Conservation (phyloP, 306 rosid genomes). For the Quillaja saponaria region DNA sequence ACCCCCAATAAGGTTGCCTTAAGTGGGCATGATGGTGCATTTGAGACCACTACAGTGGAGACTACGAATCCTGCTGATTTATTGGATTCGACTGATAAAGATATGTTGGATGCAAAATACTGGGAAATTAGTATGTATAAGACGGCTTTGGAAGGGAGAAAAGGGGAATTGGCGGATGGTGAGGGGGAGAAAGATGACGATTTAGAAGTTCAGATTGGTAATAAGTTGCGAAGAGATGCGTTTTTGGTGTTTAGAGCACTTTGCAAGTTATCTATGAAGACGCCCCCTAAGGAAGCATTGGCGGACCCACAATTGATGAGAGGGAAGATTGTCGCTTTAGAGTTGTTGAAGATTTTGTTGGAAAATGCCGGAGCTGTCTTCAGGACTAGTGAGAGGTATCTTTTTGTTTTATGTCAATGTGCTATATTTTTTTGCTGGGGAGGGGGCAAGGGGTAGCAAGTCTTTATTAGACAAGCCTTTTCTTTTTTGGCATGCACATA, state of each 20-base stretch:
- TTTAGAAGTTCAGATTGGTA: conserved; percentile 98
- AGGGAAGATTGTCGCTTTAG: conserved; percentile 97
- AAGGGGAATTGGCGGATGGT: conserved; percentile 90
- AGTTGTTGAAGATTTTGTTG: conserved; percentile 88
- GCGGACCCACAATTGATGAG: conserved; percentile 87
- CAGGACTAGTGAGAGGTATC: conserved; percentile 95
- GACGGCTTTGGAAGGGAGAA: conserved; percentile 96
- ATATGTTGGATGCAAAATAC: conserved; percentile 98
- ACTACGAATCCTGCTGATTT: conserved; percentile 93
- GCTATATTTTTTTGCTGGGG: background rate
- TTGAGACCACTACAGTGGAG: conserved; percentile 91
- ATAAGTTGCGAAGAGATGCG: conserved; percentile 91
- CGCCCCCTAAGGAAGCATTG: conserved; percentile 88
- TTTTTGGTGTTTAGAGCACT: conserved; percentile 96
- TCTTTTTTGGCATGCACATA: no score
- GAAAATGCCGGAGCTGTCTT: conserved; percentile 99
- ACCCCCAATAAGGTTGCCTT: conserved; percentile 61
- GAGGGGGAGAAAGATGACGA: conserved; percentile 93
- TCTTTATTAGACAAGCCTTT: no score
- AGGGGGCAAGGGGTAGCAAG: background rate
- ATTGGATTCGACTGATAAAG: conserved; percentile 96
- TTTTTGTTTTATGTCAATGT: conserved; percentile 16
- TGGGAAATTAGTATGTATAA: conserved; percentile 99
- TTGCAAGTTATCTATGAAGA: conserved; percentile 95
- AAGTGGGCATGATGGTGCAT: conserved; percentile 92